Evolutionary conservation across 305 asterid genomes (phyloP), one percentile per base, ranked within the genome.

Genomic region (Ruellia speciosa): DNA sequence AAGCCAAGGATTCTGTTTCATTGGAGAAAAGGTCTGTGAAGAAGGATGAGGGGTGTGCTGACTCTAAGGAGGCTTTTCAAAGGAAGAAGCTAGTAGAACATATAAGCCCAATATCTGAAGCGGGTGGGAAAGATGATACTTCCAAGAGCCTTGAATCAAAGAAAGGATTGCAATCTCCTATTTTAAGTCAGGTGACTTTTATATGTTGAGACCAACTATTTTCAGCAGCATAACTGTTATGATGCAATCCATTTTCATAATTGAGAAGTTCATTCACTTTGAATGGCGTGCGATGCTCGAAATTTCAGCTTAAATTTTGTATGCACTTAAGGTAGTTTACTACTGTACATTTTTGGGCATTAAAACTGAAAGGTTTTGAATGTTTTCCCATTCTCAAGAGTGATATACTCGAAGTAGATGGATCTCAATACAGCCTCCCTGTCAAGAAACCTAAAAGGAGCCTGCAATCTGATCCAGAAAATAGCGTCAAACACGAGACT

Each of bases 61-160:
- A 59, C 59, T 52, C 58, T 59, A 54, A 49, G 53, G 73, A 61
- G 70, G 65, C 60, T 59, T 62, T 69, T 75, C 70, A 43, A 60
- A 24, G 61, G 54, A 34, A 41, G 59, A 46, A 66, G 19, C 37
- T 20, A 14, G 60, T 20, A 14, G 60, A 73, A 64, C 34, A 39
- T 53, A 40, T 40, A 41, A 66, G 63, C 53, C 40, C 66, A 37
- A 18, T 24, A 54, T 58, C 53, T 15, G 40, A 62, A 55, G 52
- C 12, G 39, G 24, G 39, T 49, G 14, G 6, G 24, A 47, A 13
- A 56, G 54, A 16, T 50, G 49, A 68, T 17, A 51, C 47, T 48
- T 67, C 62, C 61, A 45, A 18, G 56, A 58, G 17, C 35, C 16
- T 11, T 46, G 51, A 34, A 63, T 14, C 70, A 47, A 49, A 71